Evolutionary conservation across 257 asterid genomes (phyloP).

Genomic region (Solanum virginianum): DNA sequence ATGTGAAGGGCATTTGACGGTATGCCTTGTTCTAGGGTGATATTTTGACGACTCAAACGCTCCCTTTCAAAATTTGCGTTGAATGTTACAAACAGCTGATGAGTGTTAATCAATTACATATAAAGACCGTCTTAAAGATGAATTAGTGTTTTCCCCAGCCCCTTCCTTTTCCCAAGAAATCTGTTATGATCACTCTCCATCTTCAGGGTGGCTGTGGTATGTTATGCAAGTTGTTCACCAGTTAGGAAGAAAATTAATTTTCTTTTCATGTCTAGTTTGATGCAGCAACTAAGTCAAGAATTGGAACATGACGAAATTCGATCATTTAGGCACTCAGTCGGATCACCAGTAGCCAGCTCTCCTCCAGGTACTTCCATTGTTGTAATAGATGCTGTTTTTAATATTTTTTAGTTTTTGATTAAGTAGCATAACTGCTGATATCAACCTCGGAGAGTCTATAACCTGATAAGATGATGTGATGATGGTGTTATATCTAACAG

Average conservation of each 20-base stretch:
- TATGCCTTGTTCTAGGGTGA: background rate
- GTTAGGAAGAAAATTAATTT: background rate
- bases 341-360: slow-evolving; percentile 80
- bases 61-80: background rate
- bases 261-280: slow-evolving; percentile 37
- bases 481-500: slow-evolving; percentile 17
- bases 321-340: slow-evolving; percentile 51
- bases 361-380: slow-evolving; percentile 57
- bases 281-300: slow-evolving; percentile 90
- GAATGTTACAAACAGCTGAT: background rate
- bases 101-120: background rate
- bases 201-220: background rate
- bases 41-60: background rate
- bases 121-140: background rate
- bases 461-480: background rate
- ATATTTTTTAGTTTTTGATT: background rate
- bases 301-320: slow-evolving; percentile 76
- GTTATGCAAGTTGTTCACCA: background rate
- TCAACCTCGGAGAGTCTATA: background rate
- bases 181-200: background rate
- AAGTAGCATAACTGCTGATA: background rate
- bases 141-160: background rate
- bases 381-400: background rate
- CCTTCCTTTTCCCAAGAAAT: background rate
- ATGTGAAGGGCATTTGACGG: background rate